Conservation (phyloP, 208 protist genomes). For the Trypanosoma lewisi region DNA sequence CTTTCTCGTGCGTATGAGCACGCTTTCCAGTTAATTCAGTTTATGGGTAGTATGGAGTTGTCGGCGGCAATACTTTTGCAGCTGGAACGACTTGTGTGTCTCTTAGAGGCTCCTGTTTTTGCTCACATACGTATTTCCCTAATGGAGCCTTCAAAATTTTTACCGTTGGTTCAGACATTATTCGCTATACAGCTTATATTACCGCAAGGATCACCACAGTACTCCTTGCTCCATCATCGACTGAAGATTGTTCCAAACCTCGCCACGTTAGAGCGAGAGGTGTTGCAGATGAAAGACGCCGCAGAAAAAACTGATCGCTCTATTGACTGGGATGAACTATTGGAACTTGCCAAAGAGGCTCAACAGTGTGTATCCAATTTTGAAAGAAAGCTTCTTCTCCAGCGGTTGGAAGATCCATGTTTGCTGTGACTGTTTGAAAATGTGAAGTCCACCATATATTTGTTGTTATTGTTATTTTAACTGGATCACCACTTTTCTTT, state of each 20-base stretch:
- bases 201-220: slow-evolving; percentile 92
- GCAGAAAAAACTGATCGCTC: not conserved
- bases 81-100: slow-evolving; percentile 95
- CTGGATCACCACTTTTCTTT: too few relatives aligned
- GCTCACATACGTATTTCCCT: slow-evolving; percentile 90
- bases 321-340: slow-evolving; percentile 16
- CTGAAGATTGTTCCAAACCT: slow-evolving; percentile 39
- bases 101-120: slow-evolving; percentile 96
- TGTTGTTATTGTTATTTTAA: slow-evolving; percentile 21
- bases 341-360: slow-evolving; percentile 21
- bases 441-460: not conserved
- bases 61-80: slow-evolving; percentile 92
- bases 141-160: slow-evolving; percentile 76
- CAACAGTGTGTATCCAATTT: slow-evolving; percentile 25
- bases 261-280: slow-evolving; percentile 29
- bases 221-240: slow-evolving; percentile 46
- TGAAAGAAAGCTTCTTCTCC: slow-evolving; percentile 22
- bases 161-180: slow-evolving; percentile 90
- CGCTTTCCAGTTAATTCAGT: slow-evolving; percentile 49
- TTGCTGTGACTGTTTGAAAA: slow-evolving; percentile 3
- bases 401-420: slow-evolving; percentile 17
- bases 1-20: slow-evolving; percentile 87
- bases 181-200: slow-evolving; percentile 97
- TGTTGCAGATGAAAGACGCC: not conserved
- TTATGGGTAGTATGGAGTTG: slow-evolving; percentile 80